These are phyloP conservation scores for Colletotrichum neosansevieriae DNA, from an alignment of 2,329 filamentous ascomycete genomes.

Conservation along the genomic window DNA sequence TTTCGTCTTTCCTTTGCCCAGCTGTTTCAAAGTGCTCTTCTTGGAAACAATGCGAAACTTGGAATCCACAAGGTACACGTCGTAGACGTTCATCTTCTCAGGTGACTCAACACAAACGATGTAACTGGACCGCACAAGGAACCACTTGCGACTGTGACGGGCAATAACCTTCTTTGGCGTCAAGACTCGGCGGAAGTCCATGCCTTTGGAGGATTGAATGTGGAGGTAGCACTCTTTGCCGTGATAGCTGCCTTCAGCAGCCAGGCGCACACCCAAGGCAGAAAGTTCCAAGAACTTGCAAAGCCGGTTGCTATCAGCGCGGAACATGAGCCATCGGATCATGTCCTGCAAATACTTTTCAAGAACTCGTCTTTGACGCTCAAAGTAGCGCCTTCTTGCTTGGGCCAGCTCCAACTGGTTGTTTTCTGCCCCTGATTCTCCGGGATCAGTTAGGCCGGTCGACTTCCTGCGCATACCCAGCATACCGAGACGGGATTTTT, in stretches of 20 bases:
- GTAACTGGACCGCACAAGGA: constrained; percentile 96
- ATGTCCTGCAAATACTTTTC: constrained; percentile 93
- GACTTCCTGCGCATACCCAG: constrained; percentile 66
- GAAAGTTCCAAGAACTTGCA: constrained; percentile 97
- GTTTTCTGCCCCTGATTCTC: constrained; percentile 55
- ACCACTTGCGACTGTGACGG: constrained; percentile 94
- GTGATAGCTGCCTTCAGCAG: constrained; percentile 95
- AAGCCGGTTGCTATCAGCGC: constrained; percentile 92
- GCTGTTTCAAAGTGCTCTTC: constrained; percentile 66
- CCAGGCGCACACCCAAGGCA: constrained; percentile 90
- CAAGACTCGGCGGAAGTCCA: constrained; percentile 86
- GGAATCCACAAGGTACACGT: constrained; percentile 96
- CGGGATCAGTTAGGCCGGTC: constrained; percentile 61
- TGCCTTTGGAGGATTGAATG: constrained; percentile 90
- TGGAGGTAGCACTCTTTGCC: constrained; percentile 96
- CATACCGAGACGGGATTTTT: constrained; percentile 65
- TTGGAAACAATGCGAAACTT: constrained; percentile 87
- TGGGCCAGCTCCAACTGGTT: constrained; percentile 56
- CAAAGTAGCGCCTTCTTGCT: constrained; percentile 73
- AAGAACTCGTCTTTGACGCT: constrained; percentile 85
- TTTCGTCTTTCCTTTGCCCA: constrained; percentile 59
- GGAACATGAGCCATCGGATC: constrained; percentile 97
- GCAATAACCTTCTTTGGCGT: constrained; percentile 83
- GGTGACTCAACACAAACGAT: constrained; percentile 98
- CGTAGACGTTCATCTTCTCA: constrained; percentile 98